phyloP scores from a whole-genome alignment of 495 filamentous ascomycete genomes.

The Apiosordaria backusii region DNA sequence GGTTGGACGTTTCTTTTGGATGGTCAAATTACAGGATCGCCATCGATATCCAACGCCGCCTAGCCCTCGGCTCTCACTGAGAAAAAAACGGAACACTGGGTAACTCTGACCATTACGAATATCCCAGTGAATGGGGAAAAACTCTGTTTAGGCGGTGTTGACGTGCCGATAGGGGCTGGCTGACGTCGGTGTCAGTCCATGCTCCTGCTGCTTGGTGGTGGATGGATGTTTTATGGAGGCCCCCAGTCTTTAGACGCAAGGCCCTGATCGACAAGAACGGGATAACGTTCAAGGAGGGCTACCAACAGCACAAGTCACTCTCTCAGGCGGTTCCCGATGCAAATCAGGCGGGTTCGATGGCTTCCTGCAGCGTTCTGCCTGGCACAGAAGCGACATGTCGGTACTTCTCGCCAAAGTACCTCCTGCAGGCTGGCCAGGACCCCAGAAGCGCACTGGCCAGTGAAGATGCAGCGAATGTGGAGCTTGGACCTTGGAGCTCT shows the following conservation, averaged over 20 bases:
- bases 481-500: constrained; percentile 10
- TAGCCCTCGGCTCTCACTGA: background rate
- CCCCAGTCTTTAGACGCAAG: constrained; percentile 2
- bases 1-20: constrained; percentile 4
- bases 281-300: constrained; percentile 15
- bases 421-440: constrained; percentile 13
- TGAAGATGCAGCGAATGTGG: constrained; percentile 21
- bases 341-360: constrained; percentile 13
- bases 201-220: background rate
- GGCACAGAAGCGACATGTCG: constrained; percentile 16
- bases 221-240: background rate
- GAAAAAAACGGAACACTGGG: background rate
- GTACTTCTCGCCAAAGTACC: constrained; percentile 28
- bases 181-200: background rate
- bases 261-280: constrained; percentile 25
- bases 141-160: background rate
- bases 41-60: background rate
- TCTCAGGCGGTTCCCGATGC: background rate
- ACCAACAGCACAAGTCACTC: constrained; percentile 21
- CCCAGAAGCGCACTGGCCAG: constrained; percentile 13
- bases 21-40: constrained; percentile 10
- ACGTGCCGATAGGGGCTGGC: background rate
- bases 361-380: constrained; percentile 7
- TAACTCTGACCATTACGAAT: background rate
- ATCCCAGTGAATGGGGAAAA: background rate